A percentile compares a stretch with the other conserved stretches of the same genome.
phyloP scores from a whole-genome alignment of 225 moss, liverwort and hornwort genomes.

The Anthoceros angustus region DNA sequence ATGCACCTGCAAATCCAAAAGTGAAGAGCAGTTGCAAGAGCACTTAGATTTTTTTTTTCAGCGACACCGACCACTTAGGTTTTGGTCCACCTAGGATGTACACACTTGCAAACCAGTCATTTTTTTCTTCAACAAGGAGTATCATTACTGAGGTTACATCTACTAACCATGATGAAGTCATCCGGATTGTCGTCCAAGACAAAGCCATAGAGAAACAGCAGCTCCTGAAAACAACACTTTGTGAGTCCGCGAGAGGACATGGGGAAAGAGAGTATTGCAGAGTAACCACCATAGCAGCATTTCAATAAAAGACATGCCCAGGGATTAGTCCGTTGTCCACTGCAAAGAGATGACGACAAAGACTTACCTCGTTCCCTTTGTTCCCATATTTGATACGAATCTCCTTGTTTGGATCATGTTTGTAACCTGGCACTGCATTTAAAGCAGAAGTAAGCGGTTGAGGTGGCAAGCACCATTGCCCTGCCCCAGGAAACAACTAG shows the following conservation, averaged over 20 bases:
- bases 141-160: not conserved
- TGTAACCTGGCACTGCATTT: slow-evolving; percentile 22
- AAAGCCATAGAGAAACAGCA: slow-evolving; percentile 82
- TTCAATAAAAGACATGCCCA: not conserved
- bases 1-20: slow-evolving; percentile 46
- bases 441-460: not conserved
- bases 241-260: not conserved
- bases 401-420: slow-evolving; percentile 31
- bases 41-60: not conserved
- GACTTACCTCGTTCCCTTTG: slow-evolving; percentile 75
- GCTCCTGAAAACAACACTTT: slow-evolving; percentile 42
- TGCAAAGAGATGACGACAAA: not conserved
- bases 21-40: not conserved
- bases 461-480: not conserved
- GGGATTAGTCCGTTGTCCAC: not conserved
- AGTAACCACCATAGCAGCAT: not conserved
- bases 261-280: not conserved
- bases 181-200: slow-evolving; percentile 66
- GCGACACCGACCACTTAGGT: not conserved
- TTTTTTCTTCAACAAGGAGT: not conserved
- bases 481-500: not conserved
- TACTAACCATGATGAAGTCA: slow-evolving; percentile 87
- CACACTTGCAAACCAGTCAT: not conserved
- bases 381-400: slow-evolving; percentile 74
- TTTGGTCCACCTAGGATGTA: not conserved